phyloP scores from a whole-genome alignment of 2,329 filamentous ascomycete species.

The Talaromyces piceae region DNA sequence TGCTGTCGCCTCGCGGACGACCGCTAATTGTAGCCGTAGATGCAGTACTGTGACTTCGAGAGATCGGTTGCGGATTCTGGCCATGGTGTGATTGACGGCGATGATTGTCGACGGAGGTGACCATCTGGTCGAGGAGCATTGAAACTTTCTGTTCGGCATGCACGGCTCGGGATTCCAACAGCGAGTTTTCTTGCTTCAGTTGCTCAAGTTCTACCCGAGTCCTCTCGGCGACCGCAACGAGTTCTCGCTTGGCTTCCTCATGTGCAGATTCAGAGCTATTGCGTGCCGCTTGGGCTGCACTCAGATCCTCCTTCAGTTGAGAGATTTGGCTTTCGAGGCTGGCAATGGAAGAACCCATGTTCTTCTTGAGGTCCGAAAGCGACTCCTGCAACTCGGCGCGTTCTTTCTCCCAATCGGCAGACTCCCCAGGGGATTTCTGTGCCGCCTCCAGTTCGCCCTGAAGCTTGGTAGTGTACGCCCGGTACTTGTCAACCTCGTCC shows the following conservation, averaged over 20 bases:
- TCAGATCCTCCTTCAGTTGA: slow-evolving; percentile 62
- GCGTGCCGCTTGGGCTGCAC: slow-evolving; percentile 59
- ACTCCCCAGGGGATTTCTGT: slow-evolving; percentile 45
- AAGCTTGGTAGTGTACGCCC: slow-evolving; percentile 73
- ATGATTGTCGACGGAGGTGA: slow-evolving; percentile 88
- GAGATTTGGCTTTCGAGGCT: slow-evolving; percentile 66
- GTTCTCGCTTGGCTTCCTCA: slow-evolving; percentile 49
- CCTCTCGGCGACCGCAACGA: slow-evolving; percentile 49
- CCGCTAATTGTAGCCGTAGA: slow-evolving; percentile 41
- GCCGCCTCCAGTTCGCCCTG: slow-evolving; percentile 71
- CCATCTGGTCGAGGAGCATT: slow-evolving; percentile 87
- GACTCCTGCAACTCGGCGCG: slow-evolving; percentile 59
- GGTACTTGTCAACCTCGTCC: slow-evolving; percentile 89
- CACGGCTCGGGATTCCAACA: slow-evolving; percentile 73
- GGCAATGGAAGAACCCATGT: slow-evolving; percentile 57
- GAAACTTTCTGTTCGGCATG: slow-evolving; percentile 93
- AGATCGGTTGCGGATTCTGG: slow-evolving; percentile 31
- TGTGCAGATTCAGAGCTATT: slow-evolving; percentile 54
- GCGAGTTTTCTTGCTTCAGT: slow-evolving; percentile 71
- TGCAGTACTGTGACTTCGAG: slow-evolving; percentile 48
- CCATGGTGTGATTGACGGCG: slow-evolving; percentile 60
- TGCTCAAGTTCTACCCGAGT: slow-evolving; percentile 66
- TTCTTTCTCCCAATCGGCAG: slow-evolving; percentile 66
- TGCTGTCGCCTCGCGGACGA: slow-evolving; percentile 34
- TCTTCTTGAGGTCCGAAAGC: slow-evolving; percentile 61